Conservation (phyloP, 1,284 basidiomycete species). For the Ceraceosorus guamensis region DNA sequence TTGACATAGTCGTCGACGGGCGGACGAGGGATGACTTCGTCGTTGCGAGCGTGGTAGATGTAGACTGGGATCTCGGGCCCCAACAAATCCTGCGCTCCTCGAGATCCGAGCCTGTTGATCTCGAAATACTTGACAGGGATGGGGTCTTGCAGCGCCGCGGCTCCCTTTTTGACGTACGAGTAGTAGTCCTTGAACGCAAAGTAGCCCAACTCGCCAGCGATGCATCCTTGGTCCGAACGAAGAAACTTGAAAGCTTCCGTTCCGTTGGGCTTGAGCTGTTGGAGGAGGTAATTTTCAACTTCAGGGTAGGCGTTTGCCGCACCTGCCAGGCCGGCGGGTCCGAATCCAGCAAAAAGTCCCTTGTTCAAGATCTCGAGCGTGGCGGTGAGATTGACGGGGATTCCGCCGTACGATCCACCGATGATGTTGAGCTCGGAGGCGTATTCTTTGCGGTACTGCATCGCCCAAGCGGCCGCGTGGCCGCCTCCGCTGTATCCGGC, state of each 20-base stretch:
- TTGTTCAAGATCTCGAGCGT: constrained; percentile 24
- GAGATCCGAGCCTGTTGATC: background rate
- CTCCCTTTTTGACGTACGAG: background rate
- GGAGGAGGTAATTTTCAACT: constrained; percentile 10
- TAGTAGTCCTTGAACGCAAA: constrained; percentile 4
- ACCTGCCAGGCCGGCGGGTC: constrained; percentile 27
- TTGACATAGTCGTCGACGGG: constrained; percentile 26
- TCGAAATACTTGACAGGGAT: background rate
- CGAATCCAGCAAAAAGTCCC: constrained; percentile 30
- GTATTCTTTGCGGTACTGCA: constrained; percentile 4
- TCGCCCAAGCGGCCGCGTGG: constrained; percentile 11
- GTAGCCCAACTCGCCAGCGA: background rate
- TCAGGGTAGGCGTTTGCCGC: constrained; percentile 18
- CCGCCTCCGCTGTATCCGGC: constrained; percentile 16
- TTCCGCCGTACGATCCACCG: constrained; percentile 26
- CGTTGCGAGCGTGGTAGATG: constrained; percentile 8
- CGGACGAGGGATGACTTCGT: constrained; percentile 38
- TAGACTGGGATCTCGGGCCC: background rate
- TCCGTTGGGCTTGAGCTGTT: background rate
- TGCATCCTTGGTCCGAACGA: background rate
- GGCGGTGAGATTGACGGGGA: constrained; percentile 23
- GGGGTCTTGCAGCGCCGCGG: background rate
- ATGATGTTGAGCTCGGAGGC: constrained; percentile 15
- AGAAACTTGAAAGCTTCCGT: background rate
- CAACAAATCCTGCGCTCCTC: background rate